phyloP scores from a whole-genome alignment of 2,329 filamentous ascomycete genomes.

The Alternaria postmessia region DNA sequence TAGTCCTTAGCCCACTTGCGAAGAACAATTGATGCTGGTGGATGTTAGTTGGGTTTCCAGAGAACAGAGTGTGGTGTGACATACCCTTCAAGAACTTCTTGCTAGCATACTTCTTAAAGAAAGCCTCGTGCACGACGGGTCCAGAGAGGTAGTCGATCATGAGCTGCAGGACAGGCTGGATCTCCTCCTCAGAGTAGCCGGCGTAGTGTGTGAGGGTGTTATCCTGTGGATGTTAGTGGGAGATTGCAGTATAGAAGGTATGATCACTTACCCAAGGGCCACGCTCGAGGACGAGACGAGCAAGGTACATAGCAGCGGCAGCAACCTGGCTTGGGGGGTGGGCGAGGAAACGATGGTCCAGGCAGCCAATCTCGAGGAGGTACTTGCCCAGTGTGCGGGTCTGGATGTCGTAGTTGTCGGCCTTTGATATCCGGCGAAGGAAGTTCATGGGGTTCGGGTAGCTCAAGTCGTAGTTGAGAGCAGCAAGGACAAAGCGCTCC shows the following conservation, averaged over 20 bases:
- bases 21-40: constrained; percentile 83
- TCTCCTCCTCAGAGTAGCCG: constrained; percentile 91
- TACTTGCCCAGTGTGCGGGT: constrained; percentile 98
- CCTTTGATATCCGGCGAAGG: constrained; percentile 96
- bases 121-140: constrained; percentile 91
- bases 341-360: constrained; percentile 92
- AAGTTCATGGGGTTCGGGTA: constrained; percentile 99
- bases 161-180: constrained; percentile 87
- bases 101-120: constrained; percentile 99
- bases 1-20: constrained; percentile 92
- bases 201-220: constrained; percentile 87
- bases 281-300: constrained; percentile 87
- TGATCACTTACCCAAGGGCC: constrained; percentile 80
- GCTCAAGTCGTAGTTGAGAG: constrained; percentile 94
- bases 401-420: constrained; percentile 98
- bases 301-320: constrained; percentile 93
- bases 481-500: constrained; percentile 91
- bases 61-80: constrained; percentile 28
- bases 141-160: constrained; percentile 97
- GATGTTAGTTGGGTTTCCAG: constrained; percentile 18
- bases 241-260: not conserved
- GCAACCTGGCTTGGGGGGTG: constrained; percentile 90
- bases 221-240: constrained; percentile 64
- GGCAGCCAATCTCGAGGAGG: constrained; percentile 92
- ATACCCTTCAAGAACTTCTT: constrained; percentile 99